Evolutionary conservation across 164 flowering plant species (phyloP).

Genomic region (Echeveria elegans): DNA sequence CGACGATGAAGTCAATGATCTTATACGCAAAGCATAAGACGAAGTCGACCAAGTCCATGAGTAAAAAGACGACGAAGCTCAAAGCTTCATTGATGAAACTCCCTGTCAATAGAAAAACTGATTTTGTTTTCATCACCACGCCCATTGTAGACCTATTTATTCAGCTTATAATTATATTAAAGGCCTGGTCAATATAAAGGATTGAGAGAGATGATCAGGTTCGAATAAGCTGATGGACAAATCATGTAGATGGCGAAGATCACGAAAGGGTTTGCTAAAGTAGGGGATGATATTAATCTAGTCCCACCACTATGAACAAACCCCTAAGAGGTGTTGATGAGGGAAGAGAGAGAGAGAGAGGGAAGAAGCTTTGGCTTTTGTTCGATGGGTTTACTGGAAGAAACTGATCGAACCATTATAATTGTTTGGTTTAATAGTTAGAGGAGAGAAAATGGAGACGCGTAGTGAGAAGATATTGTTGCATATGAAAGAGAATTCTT

Average conservation of each 20-base stretch:
- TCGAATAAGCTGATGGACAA: not conserved
- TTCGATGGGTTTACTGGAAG: not conserved
- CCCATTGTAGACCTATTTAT: slow-evolving; percentile 23
- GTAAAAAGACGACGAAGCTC: slow-evolving; percentile 64
- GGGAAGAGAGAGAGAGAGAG: not conserved
- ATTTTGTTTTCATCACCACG: too few relatives aligned
- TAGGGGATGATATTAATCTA: too few relatives aligned
- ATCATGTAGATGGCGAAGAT: not conserved
- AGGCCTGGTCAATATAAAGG: not conserved
- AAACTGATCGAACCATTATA: not conserved
- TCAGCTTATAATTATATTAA: too few relatives aligned
- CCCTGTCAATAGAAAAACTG: slow-evolving; percentile 26
- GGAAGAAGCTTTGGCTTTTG: not conserved
- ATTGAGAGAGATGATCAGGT: not conserved
- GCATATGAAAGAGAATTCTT: too few relatives aligned
- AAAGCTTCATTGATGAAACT: slow-evolving; percentile 38
- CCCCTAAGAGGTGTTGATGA: not conserved
- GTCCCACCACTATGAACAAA: not conserved
- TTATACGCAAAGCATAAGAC: slow-evolving; percentile 56
- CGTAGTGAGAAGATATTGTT: not conserved
- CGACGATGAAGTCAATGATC: slow-evolving; percentile 52
- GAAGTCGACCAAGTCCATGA: slow-evolving; percentile 64
- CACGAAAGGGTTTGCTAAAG: not conserved
- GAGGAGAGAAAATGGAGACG: not conserved
- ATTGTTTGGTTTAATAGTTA: not conserved